phyloP scores from a whole-genome alignment of 2,329 filamentous ascomycete species.

The Penicillium griseofulvum region DNA sequence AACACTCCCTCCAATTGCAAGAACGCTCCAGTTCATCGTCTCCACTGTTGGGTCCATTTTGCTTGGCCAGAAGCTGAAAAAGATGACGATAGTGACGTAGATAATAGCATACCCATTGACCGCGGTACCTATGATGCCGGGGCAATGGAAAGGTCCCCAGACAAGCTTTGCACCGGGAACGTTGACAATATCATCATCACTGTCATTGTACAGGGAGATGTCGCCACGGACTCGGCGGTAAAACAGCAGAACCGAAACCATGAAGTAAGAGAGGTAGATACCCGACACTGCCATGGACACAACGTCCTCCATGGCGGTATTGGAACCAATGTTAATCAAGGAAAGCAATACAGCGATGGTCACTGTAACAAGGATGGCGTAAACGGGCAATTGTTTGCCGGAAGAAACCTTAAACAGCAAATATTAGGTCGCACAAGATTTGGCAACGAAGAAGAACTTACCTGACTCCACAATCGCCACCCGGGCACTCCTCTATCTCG shows the following conservation, averaged over 20 bases:
- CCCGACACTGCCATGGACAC: constrained; percentile 48
- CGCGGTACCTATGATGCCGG: constrained; percentile 42
- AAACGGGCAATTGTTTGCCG: constrained; percentile 24
- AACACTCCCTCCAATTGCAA: constrained; percentile 42
- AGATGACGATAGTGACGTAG: constrained; percentile 45
- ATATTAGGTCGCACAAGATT: background rate
- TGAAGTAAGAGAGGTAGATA: constrained; percentile 50
- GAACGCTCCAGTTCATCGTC: constrained; percentile 50
- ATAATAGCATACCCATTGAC: constrained; percentile 45
- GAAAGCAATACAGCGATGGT: constrained; percentile 38
- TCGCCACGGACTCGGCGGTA: constrained; percentile 39
- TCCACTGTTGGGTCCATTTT: constrained; percentile 33
- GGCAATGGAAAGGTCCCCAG: constrained; percentile 29
- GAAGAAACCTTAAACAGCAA: background rate
- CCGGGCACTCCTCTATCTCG: constrained; percentile 38
- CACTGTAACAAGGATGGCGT: constrained; percentile 27
- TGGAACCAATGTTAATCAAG: constrained; percentile 53
- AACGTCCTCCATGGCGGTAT: constrained; percentile 51
- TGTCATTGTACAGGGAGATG: constrained; percentile 29
- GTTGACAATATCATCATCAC: constrained; percentile 32
- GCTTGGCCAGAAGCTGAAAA: constrained; percentile 50
- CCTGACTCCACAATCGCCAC: constrained; percentile 26
- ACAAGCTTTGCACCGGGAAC: constrained; percentile 18
- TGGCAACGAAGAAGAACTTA: constrained; percentile 12
- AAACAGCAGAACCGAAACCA: constrained; percentile 46